These are phyloP conservation scores for Sistotremastrum suecicum DNA, from an alignment of 768 basidiomycete species.

Conservation along the genomic window DNA sequence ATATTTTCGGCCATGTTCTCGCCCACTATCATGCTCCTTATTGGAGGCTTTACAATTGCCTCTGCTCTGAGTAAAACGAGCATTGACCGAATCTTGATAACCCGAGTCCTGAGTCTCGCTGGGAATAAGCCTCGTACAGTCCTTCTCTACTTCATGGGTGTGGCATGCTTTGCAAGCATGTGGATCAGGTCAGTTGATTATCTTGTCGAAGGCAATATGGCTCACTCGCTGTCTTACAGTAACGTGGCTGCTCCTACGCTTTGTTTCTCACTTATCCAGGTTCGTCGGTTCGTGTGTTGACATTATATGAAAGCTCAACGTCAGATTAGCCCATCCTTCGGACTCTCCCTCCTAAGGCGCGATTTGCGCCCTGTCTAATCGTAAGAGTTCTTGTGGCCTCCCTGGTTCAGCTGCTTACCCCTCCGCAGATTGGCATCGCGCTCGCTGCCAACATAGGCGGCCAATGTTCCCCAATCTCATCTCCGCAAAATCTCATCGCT, in stretches of 20 bases:
- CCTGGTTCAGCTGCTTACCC: conserved; percentile 2
- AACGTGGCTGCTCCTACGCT: conserved; percentile 97
- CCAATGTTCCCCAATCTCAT: conserved; percentile 93
- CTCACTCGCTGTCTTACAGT: conserved; percentile 23
- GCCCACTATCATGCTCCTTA: conserved; percentile 95
- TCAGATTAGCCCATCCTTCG: conserved; percentile 72
- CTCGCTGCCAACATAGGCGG: conserved; percentile 98
- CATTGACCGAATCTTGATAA: conserved; percentile 85
- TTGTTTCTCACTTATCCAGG: conserved; percentile 91
- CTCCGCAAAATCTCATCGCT: conserved; percentile 94
- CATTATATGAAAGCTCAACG: conserved; percentile 5
- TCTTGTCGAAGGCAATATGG: neutral
- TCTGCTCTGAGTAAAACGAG: conserved; percentile 92
- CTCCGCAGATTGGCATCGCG: conserved; percentile 75
- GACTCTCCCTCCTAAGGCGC: conserved; percentile 72
- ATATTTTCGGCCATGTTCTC: conserved; percentile 95
- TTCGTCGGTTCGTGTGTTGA: conserved; percentile 22
- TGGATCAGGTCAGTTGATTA: conserved; percentile 68
- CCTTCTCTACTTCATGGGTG: conserved; percentile 86
- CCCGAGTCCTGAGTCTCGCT: conserved; percentile 78
- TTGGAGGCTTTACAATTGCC: conserved; percentile 95
- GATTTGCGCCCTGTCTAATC: conserved; percentile 84
- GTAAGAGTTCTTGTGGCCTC: conserved; percentile 32
- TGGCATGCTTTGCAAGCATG: conserved; percentile 97
- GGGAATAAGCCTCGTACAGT: conserved; percentile 80